Evolutionary conservation across 2,329 filamentous ascomycete genomes (phyloP).

Genomic region (Colletotrichum destructivum): DNA sequence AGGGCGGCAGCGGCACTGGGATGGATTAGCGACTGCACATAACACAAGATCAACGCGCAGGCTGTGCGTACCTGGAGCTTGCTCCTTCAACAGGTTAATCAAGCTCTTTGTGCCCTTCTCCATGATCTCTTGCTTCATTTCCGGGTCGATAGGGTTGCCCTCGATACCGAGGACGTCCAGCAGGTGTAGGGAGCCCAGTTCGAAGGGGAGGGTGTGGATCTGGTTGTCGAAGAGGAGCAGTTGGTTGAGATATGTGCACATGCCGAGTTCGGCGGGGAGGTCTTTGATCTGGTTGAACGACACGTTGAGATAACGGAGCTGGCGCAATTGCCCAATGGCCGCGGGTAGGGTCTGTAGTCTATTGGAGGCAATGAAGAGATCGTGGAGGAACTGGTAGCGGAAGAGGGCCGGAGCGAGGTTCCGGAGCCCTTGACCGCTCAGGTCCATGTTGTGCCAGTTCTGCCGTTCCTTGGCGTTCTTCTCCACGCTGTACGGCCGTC

Average conservation of each 20-base stretch:
- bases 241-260: constrained; percentile 93
- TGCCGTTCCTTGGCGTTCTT: constrained; percentile 76
- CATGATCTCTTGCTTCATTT: constrained; percentile 85
- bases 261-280: constrained; percentile 92
- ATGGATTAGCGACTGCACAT: constrained; percentile 44
- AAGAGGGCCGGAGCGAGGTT: constrained; percentile 87
- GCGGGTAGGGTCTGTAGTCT: constrained; percentile 86
- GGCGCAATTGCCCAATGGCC: constrained; percentile 85
- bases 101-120: constrained; percentile 90
- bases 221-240: constrained; percentile 93
- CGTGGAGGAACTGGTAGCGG: constrained; percentile 88
- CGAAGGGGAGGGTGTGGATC: constrained; percentile 84
- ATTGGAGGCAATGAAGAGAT: constrained; percentile 95
- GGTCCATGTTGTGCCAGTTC: constrained; percentile 93
- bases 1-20: constrained; percentile 82
- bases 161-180: constrained; percentile 92
- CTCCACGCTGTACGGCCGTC: constrained; percentile 76
- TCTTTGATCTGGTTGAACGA: constrained; percentile 89
- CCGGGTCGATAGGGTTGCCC: constrained; percentile 86
- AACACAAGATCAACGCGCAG: neutral
- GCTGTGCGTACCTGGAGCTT: constrained; percentile 80
- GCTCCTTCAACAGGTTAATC: constrained; percentile 86
- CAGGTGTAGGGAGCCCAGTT: constrained; percentile 90
- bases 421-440: constrained; percentile 94
- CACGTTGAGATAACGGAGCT: constrained; percentile 86